phyloP scores from a whole-genome alignment of 140 eudicot genomes.

The Anethum foeniculum region DNA sequence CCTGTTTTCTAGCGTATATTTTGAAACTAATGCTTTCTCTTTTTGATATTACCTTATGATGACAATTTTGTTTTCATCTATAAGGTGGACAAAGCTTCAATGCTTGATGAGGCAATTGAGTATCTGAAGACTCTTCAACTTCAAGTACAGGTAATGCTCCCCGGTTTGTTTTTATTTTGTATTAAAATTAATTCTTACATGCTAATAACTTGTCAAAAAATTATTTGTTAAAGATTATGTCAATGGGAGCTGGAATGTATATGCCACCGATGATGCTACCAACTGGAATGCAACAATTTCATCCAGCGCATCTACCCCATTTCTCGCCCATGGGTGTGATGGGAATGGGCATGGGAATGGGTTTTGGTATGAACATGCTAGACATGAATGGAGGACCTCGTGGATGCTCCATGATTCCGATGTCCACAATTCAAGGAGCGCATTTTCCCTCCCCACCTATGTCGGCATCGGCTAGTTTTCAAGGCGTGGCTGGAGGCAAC shows the following conservation, averaged over 20 bases:
- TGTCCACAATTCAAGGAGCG: slow-evolving; percentile 40
- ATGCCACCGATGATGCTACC: slow-evolving; percentile 92
- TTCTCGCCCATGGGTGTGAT: slow-evolving; percentile 67
- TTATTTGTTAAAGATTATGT: slow-evolving; percentile 54
- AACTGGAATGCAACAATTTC: slow-evolving; percentile 73
- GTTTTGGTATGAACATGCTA: slow-evolving; percentile 49
- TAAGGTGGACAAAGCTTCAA: slow-evolving; percentile 94
- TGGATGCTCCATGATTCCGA: slow-evolving; percentile 40
- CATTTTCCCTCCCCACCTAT: slow-evolving; percentile 36
- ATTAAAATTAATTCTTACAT: background rate
- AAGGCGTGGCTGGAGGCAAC: slow-evolving; percentile 30
- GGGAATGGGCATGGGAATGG: slow-evolving; percentile 41
- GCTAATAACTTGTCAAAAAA: background rate
- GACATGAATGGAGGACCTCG: slow-evolving; percentile 47
- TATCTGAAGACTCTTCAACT: slow-evolving; percentile 93
- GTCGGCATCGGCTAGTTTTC: slow-evolving; percentile 30
- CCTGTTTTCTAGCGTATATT: background rate
- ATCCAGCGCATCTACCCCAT: slow-evolving; percentile 65
- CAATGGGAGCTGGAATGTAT: slow-evolving; percentile 87
- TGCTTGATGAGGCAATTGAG: slow-evolving; percentile 99
- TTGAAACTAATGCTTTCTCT: background rate
- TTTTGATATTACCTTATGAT: background rate
- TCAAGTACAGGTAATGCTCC: slow-evolving; percentile 73
- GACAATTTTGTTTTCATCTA: background rate
- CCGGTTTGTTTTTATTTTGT: background rate